Conservation (phyloP, 768 basidiomycete genomes). For the Rhodotorula diobovata region DNA sequence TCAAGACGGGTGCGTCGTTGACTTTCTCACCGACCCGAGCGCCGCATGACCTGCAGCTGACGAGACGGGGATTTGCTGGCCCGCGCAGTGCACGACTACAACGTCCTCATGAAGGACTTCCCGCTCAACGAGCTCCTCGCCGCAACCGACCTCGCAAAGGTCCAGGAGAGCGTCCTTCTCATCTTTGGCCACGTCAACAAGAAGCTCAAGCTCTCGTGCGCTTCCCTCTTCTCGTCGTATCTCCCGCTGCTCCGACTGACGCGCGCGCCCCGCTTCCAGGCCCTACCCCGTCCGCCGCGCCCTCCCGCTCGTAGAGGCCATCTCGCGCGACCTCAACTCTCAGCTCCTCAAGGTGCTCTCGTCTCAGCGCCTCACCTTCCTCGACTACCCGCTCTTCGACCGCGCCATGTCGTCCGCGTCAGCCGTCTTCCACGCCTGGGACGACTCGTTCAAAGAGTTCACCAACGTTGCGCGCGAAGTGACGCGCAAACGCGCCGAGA, state of each 20-base stretch:
- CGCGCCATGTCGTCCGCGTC: slow-evolving; percentile 69
- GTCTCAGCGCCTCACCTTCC: slow-evolving; percentile 84
- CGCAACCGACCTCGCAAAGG: slow-evolving; percentile 91
- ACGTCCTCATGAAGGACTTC: slow-evolving; percentile 98
- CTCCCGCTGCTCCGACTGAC: not conserved
- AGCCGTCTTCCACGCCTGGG: slow-evolving; percentile 79
- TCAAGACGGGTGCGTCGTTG: slow-evolving; percentile 64
- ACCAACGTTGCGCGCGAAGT: slow-evolving; percentile 89
- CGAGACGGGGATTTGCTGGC: too few relatives aligned
- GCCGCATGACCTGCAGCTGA: too few relatives aligned
- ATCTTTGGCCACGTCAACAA: slow-evolving; percentile 94
- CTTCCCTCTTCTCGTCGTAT: not conserved
- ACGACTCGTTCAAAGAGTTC: slow-evolving; percentile 78
- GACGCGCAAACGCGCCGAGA: slow-evolving; percentile 78
- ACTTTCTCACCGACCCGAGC: too few relatives aligned
- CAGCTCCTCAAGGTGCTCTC: slow-evolving; percentile 85
- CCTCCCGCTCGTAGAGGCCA: slow-evolving; percentile 93
- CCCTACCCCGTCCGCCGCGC: slow-evolving; percentile 95
- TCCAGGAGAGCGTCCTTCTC: slow-evolving; percentile 76
- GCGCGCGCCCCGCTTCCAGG: slow-evolving; percentile 20
- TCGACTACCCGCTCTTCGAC: slow-evolving; percentile 91
- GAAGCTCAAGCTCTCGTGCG: slow-evolving; percentile 78
- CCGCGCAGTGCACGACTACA: slow-evolving; percentile 93
- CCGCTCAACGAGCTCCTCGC: slow-evolving; percentile 93
- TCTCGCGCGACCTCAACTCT: slow-evolving; percentile 95